A percentile compares a stretch with the other conserved stretches of the same genome.
Evolutionary conservation across 2,329 filamentous ascomycete genomes (phyloP).

Genomic region (Arthrobotrys sphaeroides): DNA sequence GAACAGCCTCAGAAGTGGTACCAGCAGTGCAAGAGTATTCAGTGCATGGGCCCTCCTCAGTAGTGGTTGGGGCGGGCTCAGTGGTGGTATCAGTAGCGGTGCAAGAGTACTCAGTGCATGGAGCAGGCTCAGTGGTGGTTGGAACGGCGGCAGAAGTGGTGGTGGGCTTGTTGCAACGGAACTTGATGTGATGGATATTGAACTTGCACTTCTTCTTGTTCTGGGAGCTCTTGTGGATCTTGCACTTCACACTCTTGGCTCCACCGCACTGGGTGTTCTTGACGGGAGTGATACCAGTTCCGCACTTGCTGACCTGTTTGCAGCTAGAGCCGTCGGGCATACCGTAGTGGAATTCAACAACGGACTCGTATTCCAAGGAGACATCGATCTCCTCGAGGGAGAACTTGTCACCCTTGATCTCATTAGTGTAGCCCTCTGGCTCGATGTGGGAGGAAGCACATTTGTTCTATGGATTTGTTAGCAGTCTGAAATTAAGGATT

Average conservation of each 20-base stretch:
- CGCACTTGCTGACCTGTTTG: constrained; percentile 79
- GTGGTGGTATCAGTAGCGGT: constrained; percentile 23
- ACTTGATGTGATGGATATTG: constrained; percentile 57
- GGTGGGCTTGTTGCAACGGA: constrained; percentile 49
- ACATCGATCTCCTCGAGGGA: constrained; percentile 63
- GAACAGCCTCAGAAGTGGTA: constrained; percentile 4
- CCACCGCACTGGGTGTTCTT: constrained; percentile 92
- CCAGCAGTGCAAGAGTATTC: constrained; percentile 24
- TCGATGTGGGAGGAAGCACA: constrained; percentile 64
- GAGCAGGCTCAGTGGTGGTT: constrained; percentile 16
- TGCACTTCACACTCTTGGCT: constrained; percentile 79
- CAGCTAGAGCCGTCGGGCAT: constrained; percentile 85
- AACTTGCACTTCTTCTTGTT: constrained; percentile 56
- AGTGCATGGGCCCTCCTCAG: constrained; percentile 10
- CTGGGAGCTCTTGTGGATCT: constrained; percentile 53
- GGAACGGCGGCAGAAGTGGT: constrained; percentile 17
- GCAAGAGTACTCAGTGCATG: constrained; percentile 18
- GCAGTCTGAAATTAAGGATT: neutral
- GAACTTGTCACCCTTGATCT: constrained; percentile 68
- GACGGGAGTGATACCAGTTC: constrained; percentile 73
- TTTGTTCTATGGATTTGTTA: constrained; percentile 26
- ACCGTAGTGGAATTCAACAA: constrained; percentile 83
- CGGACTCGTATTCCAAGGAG: constrained; percentile 72
- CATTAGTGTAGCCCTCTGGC: constrained; percentile 61
- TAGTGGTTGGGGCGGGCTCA: constrained; percentile 14